Conservation (phyloP, 495 filamentous ascomycete genomes). For the Neurospora africana region DNA sequence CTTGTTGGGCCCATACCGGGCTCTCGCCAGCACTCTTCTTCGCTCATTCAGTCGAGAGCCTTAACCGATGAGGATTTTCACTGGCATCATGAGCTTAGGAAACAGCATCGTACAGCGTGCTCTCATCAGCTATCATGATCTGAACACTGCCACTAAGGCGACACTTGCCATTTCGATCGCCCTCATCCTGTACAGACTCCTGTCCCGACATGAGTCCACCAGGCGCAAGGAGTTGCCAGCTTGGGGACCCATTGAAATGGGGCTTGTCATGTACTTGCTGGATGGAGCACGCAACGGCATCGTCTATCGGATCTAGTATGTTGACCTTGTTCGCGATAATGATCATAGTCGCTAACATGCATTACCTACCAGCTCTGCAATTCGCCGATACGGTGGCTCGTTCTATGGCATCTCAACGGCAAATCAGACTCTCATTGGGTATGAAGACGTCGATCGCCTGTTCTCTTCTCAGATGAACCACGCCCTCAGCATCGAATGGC, state of each 20-base stretch:
- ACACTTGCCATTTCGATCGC: not conserved
- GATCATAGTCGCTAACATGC: not conserved
- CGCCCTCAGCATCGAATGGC: not conserved
- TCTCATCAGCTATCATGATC: not conserved
- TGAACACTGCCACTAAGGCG: not conserved
- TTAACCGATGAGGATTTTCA: not conserved
- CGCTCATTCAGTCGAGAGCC: not conserved
- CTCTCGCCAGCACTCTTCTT: not conserved
- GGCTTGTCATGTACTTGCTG: not conserved
- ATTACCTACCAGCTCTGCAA: not conserved
- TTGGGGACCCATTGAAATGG: not conserved
- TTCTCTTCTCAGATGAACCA: not conserved
- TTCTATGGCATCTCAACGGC: constrained; percentile 2
- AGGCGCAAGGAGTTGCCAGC: not conserved
- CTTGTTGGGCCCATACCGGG: too few relatives aligned
- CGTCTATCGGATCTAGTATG: not conserved
- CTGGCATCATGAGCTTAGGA: not conserved
- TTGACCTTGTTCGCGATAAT: too few relatives aligned
- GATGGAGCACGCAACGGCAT: not conserved
- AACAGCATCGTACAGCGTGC: not conserved
- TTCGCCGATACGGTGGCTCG: constrained; percentile 1
- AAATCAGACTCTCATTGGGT: constrained; percentile 2
- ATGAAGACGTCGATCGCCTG: not conserved
- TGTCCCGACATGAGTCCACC: not conserved
- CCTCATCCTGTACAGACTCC: not conserved